Evolutionary conservation across 2,329 filamentous ascomycete species (phyloP).

Genomic region (Chalara sp.): DNA sequence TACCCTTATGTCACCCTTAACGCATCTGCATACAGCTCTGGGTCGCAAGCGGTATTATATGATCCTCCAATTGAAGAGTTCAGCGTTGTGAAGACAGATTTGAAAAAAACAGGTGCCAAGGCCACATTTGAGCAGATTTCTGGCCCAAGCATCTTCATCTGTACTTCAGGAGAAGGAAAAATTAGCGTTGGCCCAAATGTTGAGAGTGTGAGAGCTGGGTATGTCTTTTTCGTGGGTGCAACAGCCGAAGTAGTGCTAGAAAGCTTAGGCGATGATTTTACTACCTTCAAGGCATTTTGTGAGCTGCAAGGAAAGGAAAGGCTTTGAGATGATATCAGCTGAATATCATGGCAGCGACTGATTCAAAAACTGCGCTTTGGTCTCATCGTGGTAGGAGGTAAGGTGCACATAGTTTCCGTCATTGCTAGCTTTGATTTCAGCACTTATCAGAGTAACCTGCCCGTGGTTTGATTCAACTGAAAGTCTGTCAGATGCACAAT

Average conservation of each 20-base stretch:
- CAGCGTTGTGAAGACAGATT: slow-evolving; percentile 72
- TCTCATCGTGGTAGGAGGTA: too few relatives aligned
- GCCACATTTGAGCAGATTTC: slow-evolving; percentile 81
- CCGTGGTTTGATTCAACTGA: too few relatives aligned
- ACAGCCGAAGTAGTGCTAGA: slow-evolving; percentile 79
- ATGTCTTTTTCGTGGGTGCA: slow-evolving; percentile 80
- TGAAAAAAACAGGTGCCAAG: slow-evolving; percentile 67
- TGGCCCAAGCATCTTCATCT: slow-evolving; percentile 89
- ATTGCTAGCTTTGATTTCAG: too few relatives aligned
- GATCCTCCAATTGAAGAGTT: slow-evolving; percentile 97
- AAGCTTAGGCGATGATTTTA: slow-evolving; percentile 65
- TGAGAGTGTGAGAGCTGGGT: slow-evolving; percentile 65
- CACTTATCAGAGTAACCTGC: too few relatives aligned
- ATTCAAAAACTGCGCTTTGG: not conserved
- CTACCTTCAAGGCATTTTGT: slow-evolving; percentile 90
- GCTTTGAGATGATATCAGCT: not conserved
- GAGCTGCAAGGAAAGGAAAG: slow-evolving; percentile 54
- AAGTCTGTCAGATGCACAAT: too few relatives aligned
- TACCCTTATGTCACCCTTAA: slow-evolving; percentile 85
- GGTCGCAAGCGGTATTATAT: slow-evolving; percentile 69
- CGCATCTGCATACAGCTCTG: slow-evolving; percentile 71
- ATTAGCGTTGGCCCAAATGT: slow-evolving; percentile 80
- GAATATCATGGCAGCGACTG: not conserved
- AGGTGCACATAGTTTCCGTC: too few relatives aligned
- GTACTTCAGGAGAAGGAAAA: slow-evolving; percentile 73